Base-by-base conservation (phyloP, 129 eudicot species). In the Pseudognaphalium luteoalbum region DNA sequence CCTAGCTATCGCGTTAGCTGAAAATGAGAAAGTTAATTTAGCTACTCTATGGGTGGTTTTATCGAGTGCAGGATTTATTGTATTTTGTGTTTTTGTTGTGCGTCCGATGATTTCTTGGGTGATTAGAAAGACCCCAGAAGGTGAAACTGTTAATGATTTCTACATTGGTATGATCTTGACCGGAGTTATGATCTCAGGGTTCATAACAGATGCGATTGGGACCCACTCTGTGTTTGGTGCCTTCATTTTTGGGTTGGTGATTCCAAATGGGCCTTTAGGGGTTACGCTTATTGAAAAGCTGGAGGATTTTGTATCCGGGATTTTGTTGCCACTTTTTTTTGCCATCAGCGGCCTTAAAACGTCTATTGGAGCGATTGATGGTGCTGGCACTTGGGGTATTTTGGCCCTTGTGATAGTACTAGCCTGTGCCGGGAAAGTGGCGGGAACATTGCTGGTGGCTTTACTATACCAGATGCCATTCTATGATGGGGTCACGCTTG, bases 181-280 rank as follows among this genome's bases (percentile, higher is more conserved):
- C 0, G 96, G 98, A 3, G 96, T 90, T 29, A 88, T 93, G 96
- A 78, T 92, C 22, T 81, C 88, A 1, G 94, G 96, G 6, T 92
- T 92, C 75, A 84, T 92, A 29, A 92, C 96, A 0, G 96, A 92
- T 78, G 92, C 94, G 12, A 81, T 90, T 14, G 96, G 98, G 0
- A 92, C 94, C 14, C 96, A 92, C 58, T 87, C 94, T 6, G 92
- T 92, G 42, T 92, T 92, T 44, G 96, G 96, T 3, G 98, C 98
- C 0, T 92, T 88, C 28, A 92, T 92, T n/a, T 92, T 88, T 4
- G 96, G 98, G 6, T 61, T 92, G 32, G 75, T 88, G 54, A 92
- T 92, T 35, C 98, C 98, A 3, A 90, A 86, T 64, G 96, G 96
- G 7, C 89, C 90, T 29, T 81, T 90, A 21, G 96, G 92, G 28